Evolutionary conservation across 768 basidiomycete species (phyloP), one percentile per base, ranked within the genome.

Genomic region (Podaxis sp.): DNA sequence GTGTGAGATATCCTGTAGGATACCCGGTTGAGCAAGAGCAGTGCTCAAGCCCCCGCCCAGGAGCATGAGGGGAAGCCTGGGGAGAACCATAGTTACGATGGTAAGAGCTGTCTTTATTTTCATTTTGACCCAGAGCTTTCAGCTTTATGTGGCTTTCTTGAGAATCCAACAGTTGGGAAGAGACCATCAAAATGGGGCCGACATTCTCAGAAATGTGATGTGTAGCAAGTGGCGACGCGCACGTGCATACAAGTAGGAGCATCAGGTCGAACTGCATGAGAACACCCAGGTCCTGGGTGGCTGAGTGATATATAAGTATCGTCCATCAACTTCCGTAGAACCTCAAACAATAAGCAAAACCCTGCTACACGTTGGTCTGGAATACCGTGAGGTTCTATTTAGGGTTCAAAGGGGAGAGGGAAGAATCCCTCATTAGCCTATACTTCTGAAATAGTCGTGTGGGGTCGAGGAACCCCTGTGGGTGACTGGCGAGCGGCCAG

Each of bases 1-100:
- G 8, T 59, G 46, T 6, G 53, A 42, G 30, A 57, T 56, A 5
- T 48, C 39, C 44, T 66, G 56, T 1, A 71, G 33, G 7, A 63
- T 63, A 28, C 30, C 49, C 33, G 61, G 61, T 22, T 57, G 33
- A 22, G 54, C 61, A 17, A 57, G n/a, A 3, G 11, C 55, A 28
- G 36, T 17, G 5, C 54, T 33, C 3, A 52, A 26, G 36, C 61
- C 5, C 11, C 15, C 13, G 9, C 17, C 38, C 38, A 61, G 44
- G 39, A 40, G 19, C 5, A 56, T n/a, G n/a, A 38, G 39, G 3
- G 2, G 22, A 24, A 39, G 11, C 9, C 33, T 56, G 22, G n/a
- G 12, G 26, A 24, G 13, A 40, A 56, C 17, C 54, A 56, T 56
- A 13, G 22, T 39, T 6, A 40, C 17, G 15, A 9, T 11, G 24